These are phyloP conservation scores for Daldinia sp. DNA, from an alignment of 2,329 filamentous ascomycete species.

Conservation along the genomic window DNA sequence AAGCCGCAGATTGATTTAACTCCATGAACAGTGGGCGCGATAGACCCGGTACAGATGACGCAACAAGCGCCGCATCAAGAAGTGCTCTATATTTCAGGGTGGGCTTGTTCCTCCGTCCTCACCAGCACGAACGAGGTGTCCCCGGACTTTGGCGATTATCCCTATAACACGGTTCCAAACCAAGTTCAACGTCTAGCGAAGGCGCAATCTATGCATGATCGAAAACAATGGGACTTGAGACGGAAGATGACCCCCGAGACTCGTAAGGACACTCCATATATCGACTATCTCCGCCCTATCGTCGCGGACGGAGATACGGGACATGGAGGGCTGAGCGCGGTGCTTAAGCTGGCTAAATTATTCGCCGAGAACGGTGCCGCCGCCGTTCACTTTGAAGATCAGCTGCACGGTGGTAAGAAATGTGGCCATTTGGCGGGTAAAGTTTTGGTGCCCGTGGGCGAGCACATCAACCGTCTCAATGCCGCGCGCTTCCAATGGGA, in stretches of 20 bases:
- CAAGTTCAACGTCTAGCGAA: slow-evolving; percentile 97
- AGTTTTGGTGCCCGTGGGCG: slow-evolving; percentile 89
- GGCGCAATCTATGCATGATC: slow-evolving; percentile 95
- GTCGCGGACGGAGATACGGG: slow-evolving; percentile 96
- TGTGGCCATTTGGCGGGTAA: slow-evolving; percentile 97
- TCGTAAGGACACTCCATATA: slow-evolving; percentile 78
- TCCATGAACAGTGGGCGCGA: slow-evolving; percentile 78
- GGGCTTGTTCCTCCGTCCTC: slow-evolving; percentile 94
- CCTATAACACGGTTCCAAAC: slow-evolving; percentile 98
- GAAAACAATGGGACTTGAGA: slow-evolving; percentile 89
- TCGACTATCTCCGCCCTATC: slow-evolving; percentile 93
- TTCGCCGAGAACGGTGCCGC: slow-evolving; percentile 98
- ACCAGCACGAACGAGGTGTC: slow-evolving; percentile 97
- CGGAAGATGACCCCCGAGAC: slow-evolving; percentile 79
- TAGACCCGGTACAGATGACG: slow-evolving; percentile 99
- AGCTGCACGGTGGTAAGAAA: slow-evolving; percentile 97
- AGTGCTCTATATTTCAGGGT: slow-evolving; percentile 94
- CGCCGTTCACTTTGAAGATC: slow-evolving; percentile 96
- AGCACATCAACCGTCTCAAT: slow-evolving; percentile 94
- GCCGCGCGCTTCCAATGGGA: slow-evolving; percentile 98
- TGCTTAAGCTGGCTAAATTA: slow-evolving; percentile 94
- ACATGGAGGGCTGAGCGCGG: slow-evolving; percentile 90
- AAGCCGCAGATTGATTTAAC: slow-evolving; percentile 1
- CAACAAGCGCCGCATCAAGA: slow-evolving; percentile 97
- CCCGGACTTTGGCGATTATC: slow-evolving; percentile 97